Evolutionary conservation across 2,329 filamentous ascomycete genomes (phyloP), one percentile per base, ranked within the genome.

Genomic region (Phaeosphaeriaceae sp.): DNA sequence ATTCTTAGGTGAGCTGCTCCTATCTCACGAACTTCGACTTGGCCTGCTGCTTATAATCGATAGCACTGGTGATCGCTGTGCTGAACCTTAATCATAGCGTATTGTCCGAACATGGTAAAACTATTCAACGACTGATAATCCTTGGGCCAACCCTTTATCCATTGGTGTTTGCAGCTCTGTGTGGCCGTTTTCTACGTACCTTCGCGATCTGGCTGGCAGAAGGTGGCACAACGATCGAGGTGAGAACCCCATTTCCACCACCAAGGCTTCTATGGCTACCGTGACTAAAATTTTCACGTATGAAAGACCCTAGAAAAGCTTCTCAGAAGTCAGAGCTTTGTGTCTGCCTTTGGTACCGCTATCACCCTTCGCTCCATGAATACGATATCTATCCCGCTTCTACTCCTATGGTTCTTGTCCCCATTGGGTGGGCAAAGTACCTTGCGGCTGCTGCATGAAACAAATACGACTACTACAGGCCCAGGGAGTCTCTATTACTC

Each of bases 141-240:
- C 46, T 53, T 2, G 50, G 50, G 4, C 50, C 50, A 2, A 53
- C 50, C 3, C 17, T 53, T 7, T 53, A 42, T 29, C 50, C 50
- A 3, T 38, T 50, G 2, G 43, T 42, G 1, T 54, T 43, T 23
- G 47, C 47, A 13, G 51, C 51, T 2, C 28, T 54, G 6, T 36
- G 51, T 7, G 39, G 43, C 15, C 46, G 51, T 2, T 41, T 38
- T 38, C 15, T 54, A 2, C 23, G 47, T 23, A 47, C 13, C 8
- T 21, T 54, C 4, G 46, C 47, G 3, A 7, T 54, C 3, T 21
- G 11, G 8, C 34, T 44, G 2, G 51, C 47, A 1, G 43, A 50
- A n/a, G 12, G 39, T 0, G 51, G 51, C 2, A 50, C 51, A 2
- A 47, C 42, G 0, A 18, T 54, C 17, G 6, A 33, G 11, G 46